Evolutionary conservation across 768 basidiomycete genomes (phyloP), one percentile per base, ranked within the genome.

Genomic region (Auricularia cornea): DNA sequence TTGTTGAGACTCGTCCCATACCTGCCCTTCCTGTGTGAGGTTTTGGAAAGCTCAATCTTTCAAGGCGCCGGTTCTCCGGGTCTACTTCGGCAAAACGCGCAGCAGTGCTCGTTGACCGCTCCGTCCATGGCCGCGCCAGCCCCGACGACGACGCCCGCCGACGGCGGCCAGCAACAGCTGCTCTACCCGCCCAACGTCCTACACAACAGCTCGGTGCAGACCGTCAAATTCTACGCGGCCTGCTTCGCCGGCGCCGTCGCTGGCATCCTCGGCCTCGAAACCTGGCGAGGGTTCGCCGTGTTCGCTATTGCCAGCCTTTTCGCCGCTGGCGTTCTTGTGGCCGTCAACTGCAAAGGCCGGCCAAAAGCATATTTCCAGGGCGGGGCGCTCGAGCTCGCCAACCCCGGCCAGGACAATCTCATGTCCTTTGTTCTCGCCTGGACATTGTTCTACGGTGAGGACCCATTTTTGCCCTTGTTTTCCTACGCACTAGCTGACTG

Each of bases 381-480:
- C 3, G 89, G 89, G 2, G 70, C 84, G 64, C 75, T 80, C 73
- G 89, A 89, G 62, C 75, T 96, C 40, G 76, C 87, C 57, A 92
- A 88, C 65, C 88, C 94, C 0, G 92, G 92, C 11, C 90, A 94
- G 74, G 94, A 97, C 74, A 94, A 93, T 67, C 77, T 88, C 20
- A 92, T 93, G 70, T 92, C 92, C 3, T 98, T 95, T 70, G 83
- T 98, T 63, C 83, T 97, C 31, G 88, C 90, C 26, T 98, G 94
- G 94, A 98, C 94, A 38, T 77, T 96, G 62, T 90, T 94, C 73
- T 96, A 91, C 72, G 94, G 91, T 92, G 68, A 64, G 89, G n/a
- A n/a, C n/a, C n/a, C n/a, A n/a, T n/a, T n/a, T n/a, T 76, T 11
- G 16, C 28, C 33, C 32, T 33, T 38, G 60, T 57, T 59, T 63